Evolutionary conservation across 148 eudicot species (phyloP).

Genomic region (Vaccinium corymbosum): DNA sequence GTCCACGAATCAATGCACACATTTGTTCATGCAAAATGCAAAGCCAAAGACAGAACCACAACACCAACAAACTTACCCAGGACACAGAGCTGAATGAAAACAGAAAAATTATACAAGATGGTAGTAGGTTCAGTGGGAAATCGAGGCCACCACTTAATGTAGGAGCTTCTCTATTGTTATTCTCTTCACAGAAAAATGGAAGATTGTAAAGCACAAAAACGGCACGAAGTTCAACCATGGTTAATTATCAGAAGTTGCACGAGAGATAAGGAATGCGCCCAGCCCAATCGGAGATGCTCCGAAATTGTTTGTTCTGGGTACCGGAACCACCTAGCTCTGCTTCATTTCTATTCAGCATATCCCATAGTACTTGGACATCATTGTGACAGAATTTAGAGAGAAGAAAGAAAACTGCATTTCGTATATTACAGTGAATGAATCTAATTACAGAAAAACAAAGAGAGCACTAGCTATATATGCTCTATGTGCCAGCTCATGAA

Average conservation of each 20-base stretch:
- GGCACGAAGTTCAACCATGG: not conserved
- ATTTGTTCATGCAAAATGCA: not conserved
- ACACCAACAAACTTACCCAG: not conserved
- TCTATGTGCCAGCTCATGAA: too few species aligned
- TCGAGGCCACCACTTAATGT: not conserved
- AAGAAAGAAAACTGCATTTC: too few species aligned
- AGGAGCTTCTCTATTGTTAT: not conserved
- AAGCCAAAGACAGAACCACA: too few species aligned
- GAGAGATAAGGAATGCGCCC: not conserved
- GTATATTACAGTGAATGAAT: too few species aligned
- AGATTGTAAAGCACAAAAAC: not conserved
- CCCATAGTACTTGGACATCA: not conserved
- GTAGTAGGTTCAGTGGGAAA: not conserved
- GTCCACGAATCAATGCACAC: not conserved
- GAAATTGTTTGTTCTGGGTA: not conserved
- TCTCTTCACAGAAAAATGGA: not conserved
- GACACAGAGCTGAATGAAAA: not conserved
- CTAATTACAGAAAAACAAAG: too few species aligned
- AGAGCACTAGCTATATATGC: too few species aligned
- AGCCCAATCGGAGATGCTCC: not conserved
- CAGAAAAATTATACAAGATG: not conserved
- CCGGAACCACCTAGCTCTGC: not conserved
- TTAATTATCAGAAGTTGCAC: not conserved
- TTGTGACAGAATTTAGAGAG: not conserved
- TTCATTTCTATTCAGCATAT: slow-evolving; percentile 2